Evolutionary conservation across 495 filamentous ascomycete genomes (phyloP).

Genomic region (Neurospora pannonica): DNA sequence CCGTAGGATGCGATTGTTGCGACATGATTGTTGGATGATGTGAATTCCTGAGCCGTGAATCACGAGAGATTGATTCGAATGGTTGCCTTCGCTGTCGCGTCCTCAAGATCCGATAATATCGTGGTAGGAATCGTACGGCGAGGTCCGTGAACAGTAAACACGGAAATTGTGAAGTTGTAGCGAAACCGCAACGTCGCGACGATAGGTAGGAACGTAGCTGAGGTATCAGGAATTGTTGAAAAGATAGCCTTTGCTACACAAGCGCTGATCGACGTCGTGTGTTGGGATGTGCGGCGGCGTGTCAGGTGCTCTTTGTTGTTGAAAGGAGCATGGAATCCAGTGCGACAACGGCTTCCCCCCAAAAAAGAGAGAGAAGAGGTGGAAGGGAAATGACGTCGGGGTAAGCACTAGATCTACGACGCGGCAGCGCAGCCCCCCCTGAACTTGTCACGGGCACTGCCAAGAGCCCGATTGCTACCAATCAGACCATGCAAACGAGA

Average conservation of each 20-base stretch:
- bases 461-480: background rate
- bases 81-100: background rate
- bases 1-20: slow-evolving; percentile 45
- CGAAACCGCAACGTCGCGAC: background rate
- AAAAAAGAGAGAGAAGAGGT: background rate
- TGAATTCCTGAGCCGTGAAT: background rate
- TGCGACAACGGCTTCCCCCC: background rate
- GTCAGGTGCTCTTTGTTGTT: background rate
- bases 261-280: background rate
- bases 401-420: background rate
- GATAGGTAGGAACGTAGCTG: background rate
- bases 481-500: background rate
- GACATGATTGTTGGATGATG: slow-evolving; percentile 20
- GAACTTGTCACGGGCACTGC: background rate
- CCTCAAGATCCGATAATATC: background rate
- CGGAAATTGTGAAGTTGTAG: background rate
- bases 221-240: background rate
- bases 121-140: background rate
- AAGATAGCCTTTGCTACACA: background rate
- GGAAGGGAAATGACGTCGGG: background rate
- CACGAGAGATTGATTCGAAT: background rate
- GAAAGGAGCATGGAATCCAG: background rate
- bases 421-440: background rate
- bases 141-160: background rate
- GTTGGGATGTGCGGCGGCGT: background rate